Evolutionary conservation across 2,329 filamentous ascomycete species (phyloP).

Genomic region (Metarhizium anisopliae): DNA sequence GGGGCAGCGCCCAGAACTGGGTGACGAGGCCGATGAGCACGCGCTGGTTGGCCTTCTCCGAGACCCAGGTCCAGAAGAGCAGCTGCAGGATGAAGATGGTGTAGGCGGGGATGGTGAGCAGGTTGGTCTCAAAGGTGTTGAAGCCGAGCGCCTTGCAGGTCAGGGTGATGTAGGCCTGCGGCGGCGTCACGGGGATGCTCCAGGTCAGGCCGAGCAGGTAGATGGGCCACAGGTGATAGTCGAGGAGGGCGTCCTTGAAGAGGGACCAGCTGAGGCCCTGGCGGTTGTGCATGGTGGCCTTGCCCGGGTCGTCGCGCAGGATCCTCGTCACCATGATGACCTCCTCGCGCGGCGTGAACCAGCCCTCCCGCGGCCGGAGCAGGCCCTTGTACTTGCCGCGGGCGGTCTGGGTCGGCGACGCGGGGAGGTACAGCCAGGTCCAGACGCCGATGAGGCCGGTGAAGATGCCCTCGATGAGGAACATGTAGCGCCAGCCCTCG

Average conservation of each 20-base stretch:
- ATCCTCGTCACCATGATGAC: slow-evolving; percentile 49
- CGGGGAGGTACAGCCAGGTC: slow-evolving; percentile 5
- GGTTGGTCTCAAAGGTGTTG: slow-evolving; percentile 36
- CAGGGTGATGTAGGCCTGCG: slow-evolving; percentile 42
- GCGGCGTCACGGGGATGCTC: slow-evolving; percentile 37
- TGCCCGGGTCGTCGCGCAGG: slow-evolving; percentile 46
- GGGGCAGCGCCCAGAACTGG: slow-evolving; percentile 46
- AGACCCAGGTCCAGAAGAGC: slow-evolving; percentile 33
- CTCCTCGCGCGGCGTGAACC: slow-evolving; percentile 48
- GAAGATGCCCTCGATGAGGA: slow-evolving; percentile 4
- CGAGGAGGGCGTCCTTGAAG: slow-evolving; percentile 38
- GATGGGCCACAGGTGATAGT: slow-evolving; percentile 47
- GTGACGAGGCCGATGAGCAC: slow-evolving; percentile 31
- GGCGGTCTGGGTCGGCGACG: slow-evolving; percentile 6
- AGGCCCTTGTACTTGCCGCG: slow-evolving; percentile 8
- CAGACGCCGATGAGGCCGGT: slow-evolving; percentile 8
- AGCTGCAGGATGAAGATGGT: slow-evolving; percentile 29
- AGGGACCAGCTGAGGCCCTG: slow-evolving; percentile 39
- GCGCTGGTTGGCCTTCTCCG: slow-evolving; percentile 31
- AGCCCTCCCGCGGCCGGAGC: slow-evolving; percentile 28
- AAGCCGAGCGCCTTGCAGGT: slow-evolving; percentile 40
- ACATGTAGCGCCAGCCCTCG: slow-evolving; percentile 6
- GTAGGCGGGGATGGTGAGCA: slow-evolving; percentile 45
- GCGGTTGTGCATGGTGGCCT: slow-evolving; percentile 46
- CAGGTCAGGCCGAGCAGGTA: slow-evolving; percentile 40